Percentiles rank a stretch among this genome's conserved stretches.
Evolutionary conservation across 768 basidiomycete species (phyloP).

Genomic region (Postia placenta): DNA sequence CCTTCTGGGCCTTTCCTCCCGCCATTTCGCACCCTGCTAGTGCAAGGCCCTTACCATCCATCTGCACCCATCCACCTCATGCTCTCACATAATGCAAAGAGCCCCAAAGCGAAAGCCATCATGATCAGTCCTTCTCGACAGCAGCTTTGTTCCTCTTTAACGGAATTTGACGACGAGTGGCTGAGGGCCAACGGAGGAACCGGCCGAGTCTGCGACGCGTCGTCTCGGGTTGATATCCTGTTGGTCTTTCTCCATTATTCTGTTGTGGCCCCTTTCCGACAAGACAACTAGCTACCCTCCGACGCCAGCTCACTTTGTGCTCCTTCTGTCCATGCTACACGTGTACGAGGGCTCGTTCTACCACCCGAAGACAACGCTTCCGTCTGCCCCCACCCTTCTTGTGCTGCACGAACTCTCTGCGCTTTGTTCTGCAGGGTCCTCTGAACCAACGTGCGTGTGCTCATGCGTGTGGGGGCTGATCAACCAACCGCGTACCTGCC

Average conservation of each 20-base stretch:
- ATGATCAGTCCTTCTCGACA: constrained; percentile 50
- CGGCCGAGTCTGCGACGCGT: constrained; percentile 18
- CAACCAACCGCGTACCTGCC: no score
- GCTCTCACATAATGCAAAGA: constrained; percentile 39
- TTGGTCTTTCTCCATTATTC: constrained; percentile 27
- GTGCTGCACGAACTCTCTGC: constrained; percentile 55
- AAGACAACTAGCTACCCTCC: constrained; percentile 51
- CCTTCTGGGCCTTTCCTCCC: constrained; percentile 43
- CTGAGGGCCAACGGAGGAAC: constrained; percentile 23
- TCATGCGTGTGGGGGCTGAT: no score
- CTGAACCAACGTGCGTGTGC: constrained; percentile 17
- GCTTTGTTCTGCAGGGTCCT: constrained; percentile 24
- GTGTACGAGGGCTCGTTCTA: constrained; percentile 22
- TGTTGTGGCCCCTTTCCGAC: not conserved
- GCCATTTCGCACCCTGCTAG: constrained; percentile 47
- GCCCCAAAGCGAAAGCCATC: constrained; percentile 32
- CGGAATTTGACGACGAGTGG: constrained; percentile 43
- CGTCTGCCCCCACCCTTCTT: constrained; percentile 42
- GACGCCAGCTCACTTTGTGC: constrained; percentile 47
- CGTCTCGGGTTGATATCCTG: constrained; percentile 41
- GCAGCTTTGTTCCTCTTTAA: constrained; percentile 36
- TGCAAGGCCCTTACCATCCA: constrained; percentile 57
- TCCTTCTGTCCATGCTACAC: constrained; percentile 46
- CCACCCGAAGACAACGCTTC: constrained; percentile 29
- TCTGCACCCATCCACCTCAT: constrained; percentile 68